These are phyloP conservation scores for Saccharomycopsis fibuligera DNA, from an alignment of 805 yeast genomes.

Conservation along the genomic window DNA sequence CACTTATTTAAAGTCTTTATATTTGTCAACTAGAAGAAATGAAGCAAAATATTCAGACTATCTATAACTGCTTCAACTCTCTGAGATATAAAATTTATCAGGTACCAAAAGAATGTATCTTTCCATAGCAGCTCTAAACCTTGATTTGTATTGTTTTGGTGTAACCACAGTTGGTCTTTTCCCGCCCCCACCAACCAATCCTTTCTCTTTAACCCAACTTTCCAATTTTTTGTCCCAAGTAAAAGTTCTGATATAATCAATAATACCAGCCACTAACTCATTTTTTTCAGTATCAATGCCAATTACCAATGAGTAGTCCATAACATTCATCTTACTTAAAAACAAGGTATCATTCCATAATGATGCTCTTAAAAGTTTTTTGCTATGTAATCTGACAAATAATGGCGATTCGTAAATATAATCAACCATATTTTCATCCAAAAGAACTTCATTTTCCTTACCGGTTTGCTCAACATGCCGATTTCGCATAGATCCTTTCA, in stretches of 20 bases:
- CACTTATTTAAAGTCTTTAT: too few species aligned
- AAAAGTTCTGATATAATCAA: constrained; percentile 88
- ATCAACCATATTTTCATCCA: constrained; percentile 98
- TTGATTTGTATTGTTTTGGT: constrained; percentile 87
- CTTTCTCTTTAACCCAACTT: constrained; percentile 97
- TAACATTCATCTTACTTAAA: constrained; percentile 92
- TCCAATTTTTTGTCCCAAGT: constrained; percentile 99
- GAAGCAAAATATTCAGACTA: too few species aligned
- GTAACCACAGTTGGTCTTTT: constrained; percentile 97
- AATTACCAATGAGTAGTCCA: constrained; percentile 94
- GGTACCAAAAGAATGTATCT: constrained; percentile 93
- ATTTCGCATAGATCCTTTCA: constrained; percentile 97
- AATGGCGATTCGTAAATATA: constrained; percentile 94
- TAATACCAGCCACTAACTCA: constrained; percentile 85
- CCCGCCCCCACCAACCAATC: constrained; percentile 78
- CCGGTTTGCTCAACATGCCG: constrained; percentile 97
- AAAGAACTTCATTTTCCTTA: constrained; percentile 82
- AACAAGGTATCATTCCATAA: constrained; percentile 93
- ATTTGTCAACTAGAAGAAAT: too few species aligned
- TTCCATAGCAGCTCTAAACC: constrained; percentile 98
- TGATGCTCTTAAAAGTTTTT: constrained; percentile 77
- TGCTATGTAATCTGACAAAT: constrained; percentile 88
- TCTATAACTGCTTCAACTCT: too few species aligned
- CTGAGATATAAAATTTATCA: constrained; percentile 12
- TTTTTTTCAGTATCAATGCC: constrained; percentile 67